Evolutionary conservation across 2,329 filamentous ascomycete genomes (phyloP).

Genomic region (Alternaria angustiovoidea): DNA sequence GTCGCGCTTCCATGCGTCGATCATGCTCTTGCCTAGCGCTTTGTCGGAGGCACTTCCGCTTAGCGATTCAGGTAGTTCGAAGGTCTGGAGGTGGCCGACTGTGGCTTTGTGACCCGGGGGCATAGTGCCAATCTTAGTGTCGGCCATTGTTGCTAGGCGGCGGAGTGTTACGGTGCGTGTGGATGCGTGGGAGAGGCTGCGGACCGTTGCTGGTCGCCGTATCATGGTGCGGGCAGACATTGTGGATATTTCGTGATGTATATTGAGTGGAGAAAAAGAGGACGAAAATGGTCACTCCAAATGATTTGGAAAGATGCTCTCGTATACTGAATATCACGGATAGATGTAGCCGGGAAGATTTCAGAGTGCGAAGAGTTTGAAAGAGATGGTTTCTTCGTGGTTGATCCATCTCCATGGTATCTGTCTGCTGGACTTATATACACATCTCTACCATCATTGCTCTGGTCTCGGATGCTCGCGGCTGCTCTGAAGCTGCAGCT

Average conservation of each 20-base stretch:
- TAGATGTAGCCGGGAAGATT: neutral
- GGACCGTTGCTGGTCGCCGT: neutral
- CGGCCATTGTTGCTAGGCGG: conserved; percentile 1
- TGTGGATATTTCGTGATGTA: neutral
- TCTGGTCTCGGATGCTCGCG: neutral
- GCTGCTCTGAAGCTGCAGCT: neutral
- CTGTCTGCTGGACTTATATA: conserved; percentile 1
- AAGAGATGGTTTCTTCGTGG: neutral
- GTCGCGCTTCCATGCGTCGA: conserved; percentile 16
- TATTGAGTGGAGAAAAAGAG: neutral
- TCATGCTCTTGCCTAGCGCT: conserved; percentile 17
- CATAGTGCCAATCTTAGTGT: conserved; percentile 5
- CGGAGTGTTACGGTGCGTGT: neutral
- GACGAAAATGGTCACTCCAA: neutral
- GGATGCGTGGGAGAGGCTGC: neutral
- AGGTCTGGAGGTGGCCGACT: conserved; percentile 12
- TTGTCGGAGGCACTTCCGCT: conserved; percentile 13
- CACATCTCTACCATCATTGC: neutral
- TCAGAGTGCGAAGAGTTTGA: neutral
- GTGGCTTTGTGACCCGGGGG: conserved; percentile 11
- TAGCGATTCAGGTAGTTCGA: conserved; percentile 12
- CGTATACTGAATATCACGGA: neutral
- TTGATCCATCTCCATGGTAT: neutral
- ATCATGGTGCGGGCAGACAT: conserved; percentile 11
- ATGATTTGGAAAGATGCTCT: neutral